phyloP scores from a whole-genome alignment of 164 flowering plant genomes.

The Vitis rupestris region DNA sequence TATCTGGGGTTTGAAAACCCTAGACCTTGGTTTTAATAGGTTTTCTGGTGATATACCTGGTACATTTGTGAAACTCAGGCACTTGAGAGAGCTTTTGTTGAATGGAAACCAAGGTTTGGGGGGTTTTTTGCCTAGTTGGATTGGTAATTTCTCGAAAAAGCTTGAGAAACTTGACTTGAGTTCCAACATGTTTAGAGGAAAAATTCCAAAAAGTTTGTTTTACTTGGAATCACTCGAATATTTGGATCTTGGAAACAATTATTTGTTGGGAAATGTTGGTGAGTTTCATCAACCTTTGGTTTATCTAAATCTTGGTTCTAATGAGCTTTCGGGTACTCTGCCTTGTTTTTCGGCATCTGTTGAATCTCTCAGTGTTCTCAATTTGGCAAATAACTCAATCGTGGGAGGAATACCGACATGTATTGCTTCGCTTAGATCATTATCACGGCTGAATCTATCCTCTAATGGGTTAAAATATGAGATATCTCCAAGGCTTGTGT shows the following conservation, averaged over 20 bases:
- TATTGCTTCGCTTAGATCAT: slow-evolving; percentile 46
- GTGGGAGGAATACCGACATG: slow-evolving; percentile 86
- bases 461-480: slow-evolving; percentile 48
- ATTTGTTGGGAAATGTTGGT: slow-evolving; percentile 44
- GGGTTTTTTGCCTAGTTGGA: slow-evolving; percentile 57
- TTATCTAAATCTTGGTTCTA: slow-evolving; percentile 55
- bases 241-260: slow-evolving; percentile 62
- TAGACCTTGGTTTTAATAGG: slow-evolving; percentile 60
- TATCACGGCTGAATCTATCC: slow-evolving; percentile 70
- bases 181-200: slow-evolving; percentile 51
- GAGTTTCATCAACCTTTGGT: slow-evolving; percentile 58
- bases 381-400: slow-evolving; percentile 63
- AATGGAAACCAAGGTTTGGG: slow-evolving; percentile 43
- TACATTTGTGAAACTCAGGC: slow-evolving; percentile 29
- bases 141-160: slow-evolving; percentile 59
- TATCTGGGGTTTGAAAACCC: slow-evolving; percentile 33
- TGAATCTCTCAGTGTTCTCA: slow-evolving; percentile 51
- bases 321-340: slow-evolving; percentile 68
- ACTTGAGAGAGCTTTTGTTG: slow-evolving; percentile 46
- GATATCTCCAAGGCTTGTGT: slow-evolving; percentile 69
- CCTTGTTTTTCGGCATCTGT: slow-evolving; percentile 64
- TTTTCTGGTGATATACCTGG: slow-evolving; percentile 55
- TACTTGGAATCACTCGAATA: slow-evolving; percentile 44
- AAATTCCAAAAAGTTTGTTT: slow-evolving; percentile 59
- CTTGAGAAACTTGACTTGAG: slow-evolving; percentile 55